A percentile compares a stretch with the other conserved stretches of the same genome.
Conservation (phyloP, 371 early-diverging fungal genomes). For the Circinella minor region DNA sequence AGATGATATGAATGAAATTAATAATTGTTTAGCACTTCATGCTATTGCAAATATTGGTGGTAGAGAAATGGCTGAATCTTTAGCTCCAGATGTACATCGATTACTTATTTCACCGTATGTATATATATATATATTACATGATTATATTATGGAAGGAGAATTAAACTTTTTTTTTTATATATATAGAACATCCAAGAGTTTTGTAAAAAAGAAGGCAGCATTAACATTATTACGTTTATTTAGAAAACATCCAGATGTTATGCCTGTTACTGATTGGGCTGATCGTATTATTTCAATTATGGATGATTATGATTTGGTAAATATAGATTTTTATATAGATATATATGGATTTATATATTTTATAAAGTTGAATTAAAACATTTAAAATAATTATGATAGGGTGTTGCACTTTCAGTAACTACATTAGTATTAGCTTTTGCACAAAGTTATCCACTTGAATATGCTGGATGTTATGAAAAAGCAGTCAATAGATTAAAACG, state of each 20-base stretch:
- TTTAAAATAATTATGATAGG: slow-evolving; percentile 45
- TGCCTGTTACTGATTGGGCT: slow-evolving; percentile 92
- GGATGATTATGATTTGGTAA: slow-evolving; percentile 87
- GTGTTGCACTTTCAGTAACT: slow-evolving; percentile 84
- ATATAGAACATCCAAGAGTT: slow-evolving; percentile 71
- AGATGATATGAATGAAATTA: slow-evolving; percentile 87
- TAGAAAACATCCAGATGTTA: slow-evolving; percentile 89
- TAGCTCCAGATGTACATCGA: slow-evolving; percentile 84
- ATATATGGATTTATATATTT: background rate
- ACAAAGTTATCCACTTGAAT: slow-evolving; percentile 86
- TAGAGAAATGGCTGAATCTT: slow-evolving; percentile 87
- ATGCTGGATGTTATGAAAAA: slow-evolving; percentile 72
- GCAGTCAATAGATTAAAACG: slow-evolving; percentile 81
- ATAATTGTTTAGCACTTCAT: slow-evolving; percentile 90
- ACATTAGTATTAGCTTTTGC: slow-evolving; percentile 88
- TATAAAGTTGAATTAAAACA: too few relatives aligned
- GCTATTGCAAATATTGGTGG: slow-evolving; percentile 96
- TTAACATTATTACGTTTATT: slow-evolving; percentile 88
- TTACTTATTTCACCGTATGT: slow-evolving; percentile 83
- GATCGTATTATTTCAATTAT: slow-evolving; percentile 77
- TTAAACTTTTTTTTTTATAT: background rate
- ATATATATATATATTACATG: background rate
- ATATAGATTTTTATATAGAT: background rate
- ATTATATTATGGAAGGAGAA: background rate
- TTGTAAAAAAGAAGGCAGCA: slow-evolving; percentile 97